Evolutionary conservation across 257 asterid genomes (phyloP), one percentile per base, ranked within the genome.

Genomic region (Primulina huaijiensis): DNA sequence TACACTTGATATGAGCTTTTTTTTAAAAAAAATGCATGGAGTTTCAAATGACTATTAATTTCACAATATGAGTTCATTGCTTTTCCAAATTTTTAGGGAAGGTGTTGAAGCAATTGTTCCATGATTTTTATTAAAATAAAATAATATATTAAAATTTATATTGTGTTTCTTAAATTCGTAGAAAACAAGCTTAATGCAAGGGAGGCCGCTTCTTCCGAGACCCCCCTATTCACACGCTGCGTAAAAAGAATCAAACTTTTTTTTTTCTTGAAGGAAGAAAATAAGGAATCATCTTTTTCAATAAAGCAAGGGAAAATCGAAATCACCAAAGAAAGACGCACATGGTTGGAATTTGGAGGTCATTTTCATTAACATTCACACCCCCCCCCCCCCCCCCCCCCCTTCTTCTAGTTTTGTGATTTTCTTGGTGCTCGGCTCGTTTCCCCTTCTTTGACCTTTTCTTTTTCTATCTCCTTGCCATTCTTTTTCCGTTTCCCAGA

Each of bases 161-260:
- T 37, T 9, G 11, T 37, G 11, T 37, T 37, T 2, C 46, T 2
- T 9, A 8, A 2, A 6, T 34, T 34, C 43, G 8, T 8, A 8
- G 43, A 9, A 0, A 37, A 3, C 11, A 37, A 37, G 3, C 12
- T 37, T 40, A 40, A 2, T 40, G 17, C 3, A 11, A 3, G 52
- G 11, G 52, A 40, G 52, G 16, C 16, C 17, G 46, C 46, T 38
- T 38, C 46, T 38, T 38, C 40, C 9, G 40, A 38, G 6, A 8
- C 40, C 4, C 46, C 46, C 14, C 83, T 81, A 67, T 71, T 72
- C 74, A 69, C 79, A 12, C 77, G 81, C 84, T 70, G 46, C 77
- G 68, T 78, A 61, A 59, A 60, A 55, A 55, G 56, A 8, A 60
- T 33, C 65, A 34, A 46, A 2, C 6, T 30, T 60, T 29, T 64